Evolutionary conservation across 495 filamentous ascomycete genomes (phyloP).

Genomic region (Lepidopterella palustris): DNA sequence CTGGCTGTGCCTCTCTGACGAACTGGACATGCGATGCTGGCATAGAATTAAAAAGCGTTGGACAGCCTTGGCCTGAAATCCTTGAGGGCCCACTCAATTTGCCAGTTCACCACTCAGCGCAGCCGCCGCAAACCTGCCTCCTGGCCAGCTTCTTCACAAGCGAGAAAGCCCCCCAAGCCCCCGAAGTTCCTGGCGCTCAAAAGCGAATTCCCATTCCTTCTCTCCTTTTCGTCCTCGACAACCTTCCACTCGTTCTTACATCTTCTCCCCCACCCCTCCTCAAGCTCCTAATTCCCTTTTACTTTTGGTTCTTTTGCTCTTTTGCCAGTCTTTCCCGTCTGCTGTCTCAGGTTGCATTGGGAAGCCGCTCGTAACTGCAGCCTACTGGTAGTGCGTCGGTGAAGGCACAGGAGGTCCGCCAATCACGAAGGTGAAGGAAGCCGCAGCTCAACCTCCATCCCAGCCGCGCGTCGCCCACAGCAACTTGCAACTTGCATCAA

Average conservation of each 20-base stretch:
- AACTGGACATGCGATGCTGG: background rate
- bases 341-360: background rate
- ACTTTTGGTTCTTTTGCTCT: background rate
- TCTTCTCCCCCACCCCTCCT: background rate
- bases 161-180: conserved; percentile 2
- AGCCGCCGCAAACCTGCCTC: conserved; percentile 1
- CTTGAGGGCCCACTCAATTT: conserved; percentile 2
- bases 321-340: background rate
- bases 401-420: conserved; percentile 3
- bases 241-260: conserved; percentile 9
- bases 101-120: conserved; percentile 2
- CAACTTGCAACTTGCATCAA: conserved; percentile 18
- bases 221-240: conserved; percentile 6
- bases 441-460: conserved; percentile 1
- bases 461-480: conserved; percentile 14
- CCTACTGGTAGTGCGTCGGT: conserved; percentile 2
- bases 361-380: background rate
- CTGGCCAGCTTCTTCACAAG: background rate
- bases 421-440: conserved; percentile 1
- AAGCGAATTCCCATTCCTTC: conserved; percentile 7
- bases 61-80: background rate
- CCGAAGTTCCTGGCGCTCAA: background rate
- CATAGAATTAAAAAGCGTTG: background rate
- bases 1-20: background rate
- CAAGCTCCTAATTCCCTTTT: background rate